Base-by-base conservation (phyloP, 768 basidiomycete genomes). In the Tricholoma terreum region DNA sequence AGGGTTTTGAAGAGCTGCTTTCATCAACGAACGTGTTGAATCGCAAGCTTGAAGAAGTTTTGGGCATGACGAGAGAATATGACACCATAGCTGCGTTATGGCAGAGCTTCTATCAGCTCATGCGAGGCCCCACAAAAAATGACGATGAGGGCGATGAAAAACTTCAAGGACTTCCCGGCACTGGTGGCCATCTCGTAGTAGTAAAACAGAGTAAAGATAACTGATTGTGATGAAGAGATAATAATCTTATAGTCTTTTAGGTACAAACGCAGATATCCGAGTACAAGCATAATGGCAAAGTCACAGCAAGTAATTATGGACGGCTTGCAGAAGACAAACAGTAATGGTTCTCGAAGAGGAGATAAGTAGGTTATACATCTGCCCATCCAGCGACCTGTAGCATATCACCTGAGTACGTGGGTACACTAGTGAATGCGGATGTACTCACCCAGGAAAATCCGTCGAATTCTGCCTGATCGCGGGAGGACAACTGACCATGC, bases 401-500 rank as follows among this genome's bases (percentile, higher is more conserved):
- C 19, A 21, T 17, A 27, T 49, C n/a, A 17, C 15, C 46, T 49
- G 8, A 49, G 9, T n/a, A 49, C 27, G 30, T 3, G 19, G 15
- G 10, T 31, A 49, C n/a, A 31, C 52, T 22, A 17, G 19, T n/a
- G n/a, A 34, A 17, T 45, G 34, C 3, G 21, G 38, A 42, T 24
- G 14, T 30, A 58, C 73, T 61, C 65, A 91, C 92, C 93, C 95
- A 98, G 59, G 94, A 96, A 80, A 98, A 98, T 15, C 94, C 94
- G 63, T 92, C 87, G 77, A 99, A 99, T 72, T 98, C 96, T 54
- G 86, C 82, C 74, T 99, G 97, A 67, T 98, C 94, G 50, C 87
- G 87, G 24, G 89, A 67, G 17, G 92, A 92, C 58, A 99, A 72
- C 61, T 96, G 94, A 14, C 92, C 92, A 66, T 98, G 95, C 36